These are phyloP conservation scores for Botrytis fragariae DNA, from an alignment of 2,329 filamentous ascomycete genomes.

Conservation along the genomic window DNA sequence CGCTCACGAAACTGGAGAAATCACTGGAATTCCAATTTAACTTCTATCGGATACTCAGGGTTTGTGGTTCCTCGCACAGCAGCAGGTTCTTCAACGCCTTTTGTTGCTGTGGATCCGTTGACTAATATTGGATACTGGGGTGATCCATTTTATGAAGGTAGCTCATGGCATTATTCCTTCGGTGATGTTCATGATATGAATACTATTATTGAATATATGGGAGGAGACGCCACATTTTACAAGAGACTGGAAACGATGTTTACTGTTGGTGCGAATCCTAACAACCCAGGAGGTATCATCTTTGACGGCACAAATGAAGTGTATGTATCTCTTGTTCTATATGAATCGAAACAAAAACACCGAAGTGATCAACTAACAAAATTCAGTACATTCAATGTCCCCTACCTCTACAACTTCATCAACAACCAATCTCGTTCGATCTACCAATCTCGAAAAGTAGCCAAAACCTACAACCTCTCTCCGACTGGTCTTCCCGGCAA, in stretches of 20 bases:
- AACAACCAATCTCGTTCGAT: constrained; percentile 34
- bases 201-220: constrained; percentile 46
- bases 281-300: constrained; percentile 43
- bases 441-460: constrained; percentile 17
- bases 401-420: constrained; percentile 59
- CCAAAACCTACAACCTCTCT: constrained; percentile 14
- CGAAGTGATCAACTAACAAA: not conserved
- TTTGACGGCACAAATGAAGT: constrained; percentile 51
- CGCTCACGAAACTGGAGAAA: constrained; percentile 65
- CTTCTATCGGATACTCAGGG: constrained; percentile 60
- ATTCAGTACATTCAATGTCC: constrained; percentile 52
- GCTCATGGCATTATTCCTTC: constrained; percentile 54
- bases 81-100: constrained; percentile 38
- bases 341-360: too few species aligned
- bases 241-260: constrained; percentile 53
- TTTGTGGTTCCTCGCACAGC: constrained; percentile 61
- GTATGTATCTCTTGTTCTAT: not conserved
- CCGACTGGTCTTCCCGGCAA: constrained; percentile 45
- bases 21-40: constrained; percentile 62
- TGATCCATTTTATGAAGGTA: constrained; percentile 51
- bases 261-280: constrained; percentile 39
- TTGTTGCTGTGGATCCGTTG: constrained; percentile 48
- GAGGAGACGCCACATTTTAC: constrained; percentile 49
- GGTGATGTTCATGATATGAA: constrained; percentile 54
- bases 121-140: constrained; percentile 54